These are phyloP conservation scores for Fusarium continuum DNA, from an alignment of 2,329 filamentous ascomycete genomes.

Conservation along the genomic window DNA sequence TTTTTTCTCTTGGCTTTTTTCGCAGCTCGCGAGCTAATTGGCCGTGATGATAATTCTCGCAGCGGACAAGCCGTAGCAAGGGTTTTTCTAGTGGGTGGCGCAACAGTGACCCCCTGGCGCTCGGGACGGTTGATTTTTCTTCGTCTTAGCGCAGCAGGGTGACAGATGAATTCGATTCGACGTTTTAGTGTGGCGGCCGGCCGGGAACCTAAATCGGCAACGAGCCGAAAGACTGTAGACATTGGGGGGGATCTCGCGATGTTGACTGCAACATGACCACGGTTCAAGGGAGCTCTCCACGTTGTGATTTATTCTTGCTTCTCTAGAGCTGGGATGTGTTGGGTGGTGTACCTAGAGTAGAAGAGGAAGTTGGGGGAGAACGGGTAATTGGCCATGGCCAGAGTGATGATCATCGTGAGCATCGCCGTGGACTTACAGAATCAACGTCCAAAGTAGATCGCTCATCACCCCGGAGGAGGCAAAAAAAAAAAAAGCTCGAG, in stretches of 20 bases:
- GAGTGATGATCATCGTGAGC: slow-evolving; percentile 6
- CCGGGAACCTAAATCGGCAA: slow-evolving; percentile 16
- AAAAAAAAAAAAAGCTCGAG: too few relatives aligned
- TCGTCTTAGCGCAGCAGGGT: background rate
- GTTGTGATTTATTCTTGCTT: background rate
- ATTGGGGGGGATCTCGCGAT: slow-evolving; percentile 32
- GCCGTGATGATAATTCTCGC: background rate
- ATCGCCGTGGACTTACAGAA: background rate
- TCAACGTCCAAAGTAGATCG: background rate
- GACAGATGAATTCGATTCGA: too few relatives aligned
- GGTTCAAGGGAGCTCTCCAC: background rate
- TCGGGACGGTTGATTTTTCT: slow-evolving; percentile 10
- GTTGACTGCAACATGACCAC: slow-evolving; percentile 18
- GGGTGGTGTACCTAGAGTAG: background rate
- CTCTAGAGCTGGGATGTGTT: fast-evolving
- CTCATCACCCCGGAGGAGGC: slow-evolving; percentile 28
- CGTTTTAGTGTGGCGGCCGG: slow-evolving; percentile 5
- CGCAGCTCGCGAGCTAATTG: slow-evolving; percentile 11
- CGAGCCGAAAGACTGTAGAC: slow-evolving; percentile 16
- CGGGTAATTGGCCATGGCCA: background rate
- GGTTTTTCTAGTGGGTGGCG: slow-evolving; percentile 12
- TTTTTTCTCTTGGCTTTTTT: background rate
- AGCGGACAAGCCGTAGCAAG: slow-evolving; percentile 30
- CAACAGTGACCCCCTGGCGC: slow-evolving; percentile 6
- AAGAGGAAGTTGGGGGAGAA: background rate